Evolutionary conservation across 257 asterid genomes (phyloP).

Genomic region (Cordia subcordata): DNA sequence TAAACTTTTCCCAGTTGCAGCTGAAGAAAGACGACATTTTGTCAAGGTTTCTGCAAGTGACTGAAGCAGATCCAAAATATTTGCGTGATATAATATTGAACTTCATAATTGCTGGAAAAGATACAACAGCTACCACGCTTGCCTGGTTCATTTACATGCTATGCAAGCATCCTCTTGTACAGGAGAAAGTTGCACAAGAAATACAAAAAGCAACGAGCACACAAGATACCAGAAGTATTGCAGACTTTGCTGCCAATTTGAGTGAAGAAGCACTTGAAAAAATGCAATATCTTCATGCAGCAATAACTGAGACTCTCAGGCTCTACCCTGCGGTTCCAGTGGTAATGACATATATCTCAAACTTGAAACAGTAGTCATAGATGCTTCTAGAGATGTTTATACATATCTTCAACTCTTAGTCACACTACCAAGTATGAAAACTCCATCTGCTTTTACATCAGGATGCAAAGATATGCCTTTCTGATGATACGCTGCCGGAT

Average conservation of each 20-base stretch:
- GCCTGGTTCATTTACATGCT: conserved; percentile 52
- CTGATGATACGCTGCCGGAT: conserved; percentile 43
- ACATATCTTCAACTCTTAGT: not conserved
- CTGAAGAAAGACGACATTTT: conserved; percentile 53
- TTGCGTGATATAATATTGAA: conserved; percentile 52
- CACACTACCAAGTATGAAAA: not conserved
- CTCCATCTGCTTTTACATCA: conserved; percentile 3
- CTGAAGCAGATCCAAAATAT: conserved; percentile 33
- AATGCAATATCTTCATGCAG: conserved; percentile 60
- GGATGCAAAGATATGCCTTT: conserved; percentile 43
- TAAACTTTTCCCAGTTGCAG: conserved; percentile 20
- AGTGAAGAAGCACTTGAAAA: conserved; percentile 44
- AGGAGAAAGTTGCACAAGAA: conserved; percentile 45
- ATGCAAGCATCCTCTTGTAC: conserved; percentile 49
- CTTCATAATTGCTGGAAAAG: conserved; percentile 57
- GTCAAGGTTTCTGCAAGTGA: conserved; percentile 43
- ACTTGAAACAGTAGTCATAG: too few species aligned
- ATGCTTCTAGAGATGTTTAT: not conserved
- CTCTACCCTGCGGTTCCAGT: conserved; percentile 66
- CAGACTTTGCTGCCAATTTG: conserved; percentile 33
- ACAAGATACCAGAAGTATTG: conserved; percentile 11
- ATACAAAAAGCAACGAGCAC: conserved; percentile 22
- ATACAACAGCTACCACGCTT: conserved; percentile 46
- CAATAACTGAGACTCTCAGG: conserved; percentile 54
- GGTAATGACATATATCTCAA: conserved; percentile 29